phyloP scores from a whole-genome alignment of 257 asterid genomes.

The Dorcoceras hygrometricum region DNA sequence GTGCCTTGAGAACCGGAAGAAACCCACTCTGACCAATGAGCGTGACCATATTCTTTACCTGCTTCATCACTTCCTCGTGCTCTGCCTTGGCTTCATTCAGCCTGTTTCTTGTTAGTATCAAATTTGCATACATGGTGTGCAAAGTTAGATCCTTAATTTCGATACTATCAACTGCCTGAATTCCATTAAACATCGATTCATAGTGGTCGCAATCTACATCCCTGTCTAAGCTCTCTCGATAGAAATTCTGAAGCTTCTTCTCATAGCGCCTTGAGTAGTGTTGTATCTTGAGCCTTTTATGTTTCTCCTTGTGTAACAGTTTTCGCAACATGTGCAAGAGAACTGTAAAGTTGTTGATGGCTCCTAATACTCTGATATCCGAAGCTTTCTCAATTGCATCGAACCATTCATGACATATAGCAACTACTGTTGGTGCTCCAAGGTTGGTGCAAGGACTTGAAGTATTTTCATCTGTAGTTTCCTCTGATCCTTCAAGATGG shows the following conservation, averaged over 20 bases:
- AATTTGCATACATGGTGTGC: background rate
- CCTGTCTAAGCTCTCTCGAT: constrained; percentile 3
- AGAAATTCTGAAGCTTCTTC: constrained; percentile 12
- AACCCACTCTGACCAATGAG: constrained; percentile 3
- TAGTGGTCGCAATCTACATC: constrained; percentile 8
- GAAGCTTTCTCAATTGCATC: constrained; percentile 20
- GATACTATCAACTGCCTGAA: background rate
- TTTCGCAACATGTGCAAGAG: background rate
- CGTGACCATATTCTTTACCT: background rate
- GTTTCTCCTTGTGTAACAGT: constrained; percentile 8
- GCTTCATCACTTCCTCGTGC: constrained; percentile 4
- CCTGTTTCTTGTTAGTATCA: constrained; percentile 15
- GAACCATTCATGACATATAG: constrained; percentile 11
- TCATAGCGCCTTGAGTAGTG: constrained; percentile 17
- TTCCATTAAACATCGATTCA: constrained; percentile 7
- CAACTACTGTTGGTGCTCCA: background rate
- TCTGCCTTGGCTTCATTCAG: constrained; percentile 2
- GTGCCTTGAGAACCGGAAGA: constrained; percentile 11
- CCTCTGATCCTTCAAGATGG: constrained; percentile 4
- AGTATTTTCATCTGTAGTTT: background rate
- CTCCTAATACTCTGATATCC: background rate
- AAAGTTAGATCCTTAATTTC: constrained; percentile 5
- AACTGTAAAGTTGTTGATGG: constrained; percentile 2
- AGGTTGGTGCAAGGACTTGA: background rate
- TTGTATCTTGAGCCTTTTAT: constrained; percentile 2